Base-by-base conservation (phyloP, 495 filamentous ascomycete genomes). In the Emericellopsis terricola region DNA sequence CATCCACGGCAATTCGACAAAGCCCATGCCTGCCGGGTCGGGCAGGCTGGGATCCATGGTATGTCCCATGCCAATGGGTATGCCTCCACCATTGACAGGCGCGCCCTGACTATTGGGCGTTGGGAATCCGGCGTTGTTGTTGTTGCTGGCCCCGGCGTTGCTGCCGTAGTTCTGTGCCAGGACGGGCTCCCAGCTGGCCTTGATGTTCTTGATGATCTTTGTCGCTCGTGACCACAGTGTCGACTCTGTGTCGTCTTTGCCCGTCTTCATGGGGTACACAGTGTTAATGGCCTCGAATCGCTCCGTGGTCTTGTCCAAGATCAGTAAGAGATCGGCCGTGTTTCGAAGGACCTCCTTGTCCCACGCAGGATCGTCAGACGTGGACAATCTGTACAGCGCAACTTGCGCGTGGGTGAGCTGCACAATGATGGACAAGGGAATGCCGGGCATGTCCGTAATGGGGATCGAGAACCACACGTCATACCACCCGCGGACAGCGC, bases 391-490 rank as follows among this genome's bases (percentile, higher is more conserved):
- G 45, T 57, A 69, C 10, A 65, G 38, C 3, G 44, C 44, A 6
- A 62, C 44, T 0, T 65, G 17, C 26, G 47, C 53, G 24, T 57
- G 55, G 5, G 54, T 46, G 19, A 67, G 52, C 28, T 68, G 57
- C 13, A 56, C 45, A 28, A 58, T 59, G 0, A 57, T 36, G 2
- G 49, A 41, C 18, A 54, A 51, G 2, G 56, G 46, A 21, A 67
- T 36, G 3, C 49, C 54, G 1, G 52, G 33, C 32, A 53, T 62
- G 0, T 51, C 34, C 3, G 31, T 18, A 3, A 49, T 34, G 3
- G 52, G 44, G n/a, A 62, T 41, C 10, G 31, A 39, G 4, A 59
- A 38, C 37, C 57, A 59, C 3, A 50, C 15, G 7, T 51, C 45
- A 0, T 60, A 35, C 55, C 55, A 64, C 13, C 45, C 37, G 34